A percentile compares a stretch with the other conserved stretches of the same genome.
These are phyloP conservation scores for Fusarium proliferatum DNA, from an alignment of 2,329 filamentous ascomycete genomes.

Conservation along the genomic window DNA sequence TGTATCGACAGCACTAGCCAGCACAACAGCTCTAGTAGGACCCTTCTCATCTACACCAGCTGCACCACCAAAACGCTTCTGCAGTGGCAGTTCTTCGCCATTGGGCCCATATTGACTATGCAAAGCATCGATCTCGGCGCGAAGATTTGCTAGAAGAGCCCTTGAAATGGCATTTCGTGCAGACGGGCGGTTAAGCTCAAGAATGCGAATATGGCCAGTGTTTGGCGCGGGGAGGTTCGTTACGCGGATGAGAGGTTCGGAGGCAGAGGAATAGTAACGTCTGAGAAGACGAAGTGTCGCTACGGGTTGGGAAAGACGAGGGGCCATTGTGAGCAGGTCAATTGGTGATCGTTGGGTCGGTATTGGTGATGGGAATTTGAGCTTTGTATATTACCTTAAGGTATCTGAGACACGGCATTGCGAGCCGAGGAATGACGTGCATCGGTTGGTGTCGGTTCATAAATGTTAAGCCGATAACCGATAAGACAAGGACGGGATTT, in stretches of 20 bases:
- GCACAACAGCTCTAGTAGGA: conserved; percentile 81
- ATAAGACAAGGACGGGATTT: conserved; percentile 16
- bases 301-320: conserved; percentile 42
- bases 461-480: conserved; percentile 38
- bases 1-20: conserved; percentile 86
- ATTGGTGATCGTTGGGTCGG: not conserved
- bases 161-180: conserved; percentile 93
- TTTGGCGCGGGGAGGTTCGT: conserved; percentile 81
- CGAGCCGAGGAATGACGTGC: conserved; percentile 32
- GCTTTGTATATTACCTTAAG: not conserved
- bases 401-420: not conserved
- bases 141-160: conserved; percentile 77
- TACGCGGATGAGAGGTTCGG: conserved; percentile 72
- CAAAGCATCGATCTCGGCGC: conserved; percentile 77
- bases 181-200: conserved; percentile 85
- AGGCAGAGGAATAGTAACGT: conserved; percentile 57
- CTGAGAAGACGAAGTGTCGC: conserved; percentile 37
- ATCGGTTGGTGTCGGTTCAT: conserved; percentile 38
- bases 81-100: conserved; percentile 62
- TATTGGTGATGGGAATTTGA: not conserved
- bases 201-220: conserved; percentile 85
- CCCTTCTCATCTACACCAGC: conserved; percentile 59
- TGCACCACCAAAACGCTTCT: conserved; percentile 57
- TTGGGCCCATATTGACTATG: conserved; percentile 68
- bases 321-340: conserved; percentile 45